Evolutionary conservation across 140 eudicot species (phyloP), one percentile per base, ranked within the genome.

Genomic region (Stevia rebaudiana): DNA sequence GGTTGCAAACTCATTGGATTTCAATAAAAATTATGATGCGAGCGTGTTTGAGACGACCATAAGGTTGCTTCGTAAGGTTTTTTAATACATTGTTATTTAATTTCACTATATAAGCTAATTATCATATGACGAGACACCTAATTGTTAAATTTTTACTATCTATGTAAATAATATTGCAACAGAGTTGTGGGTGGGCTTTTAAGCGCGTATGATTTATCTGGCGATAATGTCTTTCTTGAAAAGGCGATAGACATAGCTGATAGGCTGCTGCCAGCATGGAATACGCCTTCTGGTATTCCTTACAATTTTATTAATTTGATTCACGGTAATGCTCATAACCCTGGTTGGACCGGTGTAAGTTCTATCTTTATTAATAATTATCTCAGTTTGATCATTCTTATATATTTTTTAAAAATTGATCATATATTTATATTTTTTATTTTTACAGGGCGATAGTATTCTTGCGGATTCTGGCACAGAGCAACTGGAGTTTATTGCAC

Each of bases 291-390:
- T 57, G 99, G 99, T 50, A 83, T 94, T 54, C 99, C 99, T 33
- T 85, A 74, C 76, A 94, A 94, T 67, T 71, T 88, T 69, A 94
- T 94, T 46, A 94, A 94, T 72, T 69, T 94, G 80, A 88, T 79
- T 48, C 80, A 83, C 58, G 97, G 99, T 48, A 86, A 84, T 73
- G 83, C 99, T 2, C 99, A 94, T 63, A 94, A 88, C 68, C 95
- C 95, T 83, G 94, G 97, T 61, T 94, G 99, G 99, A 83, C 99
- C 15, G 89, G 96, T 78, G 99, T 94, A 88, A 81, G 95, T 79
- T 65, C 21, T 56, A 13, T 44, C 54, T 73, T 57, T 8, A 31
- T 74, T 2, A 37, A 70, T 42, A 12, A 51, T 36, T 21, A 23
- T 18, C 28, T 18, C 53, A 12, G 18, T 24, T 53, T 24, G 18